Percentiles rank a stretch among this genome's conserved stretches.
phyloP scores from a whole-genome alignment of 163 green algal genomes.

The Scenedesmus sp. region DNA sequence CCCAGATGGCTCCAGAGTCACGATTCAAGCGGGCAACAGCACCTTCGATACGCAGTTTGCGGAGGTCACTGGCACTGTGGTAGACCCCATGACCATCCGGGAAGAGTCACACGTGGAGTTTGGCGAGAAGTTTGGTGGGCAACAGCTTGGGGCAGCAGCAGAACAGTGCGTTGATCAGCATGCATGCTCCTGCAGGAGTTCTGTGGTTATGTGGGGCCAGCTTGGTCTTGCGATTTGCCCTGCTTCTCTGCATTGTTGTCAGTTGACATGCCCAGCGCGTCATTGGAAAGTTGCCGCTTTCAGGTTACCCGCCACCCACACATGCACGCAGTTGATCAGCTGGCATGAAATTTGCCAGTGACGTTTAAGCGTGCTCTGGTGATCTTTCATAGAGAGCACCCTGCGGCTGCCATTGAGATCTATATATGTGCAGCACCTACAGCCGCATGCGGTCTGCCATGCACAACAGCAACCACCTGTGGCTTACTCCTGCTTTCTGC shows the following conservation, averaged over 20 bases:
- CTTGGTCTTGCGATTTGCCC: no score
- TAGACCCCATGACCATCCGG: slow-evolving; percentile 48
- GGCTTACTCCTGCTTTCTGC: not conserved
- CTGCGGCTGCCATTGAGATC: not conserved
- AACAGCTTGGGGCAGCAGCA: not conserved
- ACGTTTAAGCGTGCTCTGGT: no score
- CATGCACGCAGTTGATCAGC: no score
- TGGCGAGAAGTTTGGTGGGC: slow-evolving; percentile 51
- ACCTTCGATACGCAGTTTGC: slow-evolving; percentile 42
- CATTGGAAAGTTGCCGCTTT: no score
- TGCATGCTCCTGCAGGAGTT: not conserved
- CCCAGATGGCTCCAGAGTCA: slow-evolving; percentile 44
- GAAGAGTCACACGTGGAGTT: slow-evolving; percentile 49
- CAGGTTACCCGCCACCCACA: no score
- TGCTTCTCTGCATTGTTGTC: no score
- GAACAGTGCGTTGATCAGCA: not conserved
- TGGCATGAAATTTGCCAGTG: no score
- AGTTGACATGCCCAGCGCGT: no score
- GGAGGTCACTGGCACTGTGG: slow-evolving; percentile 39
- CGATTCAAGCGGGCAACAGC: slow-evolving; percentile 1
- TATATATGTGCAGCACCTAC: not conserved
- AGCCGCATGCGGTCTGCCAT: not conserved
- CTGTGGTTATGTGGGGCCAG: no score
- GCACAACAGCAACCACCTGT: not conserved
- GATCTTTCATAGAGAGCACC: no score